A percentile compares a stretch with the other conserved stretches of the same genome.
Conservation (phyloP, 257 asterid genomes). For the Ocimum tenuiflorum region DNA sequence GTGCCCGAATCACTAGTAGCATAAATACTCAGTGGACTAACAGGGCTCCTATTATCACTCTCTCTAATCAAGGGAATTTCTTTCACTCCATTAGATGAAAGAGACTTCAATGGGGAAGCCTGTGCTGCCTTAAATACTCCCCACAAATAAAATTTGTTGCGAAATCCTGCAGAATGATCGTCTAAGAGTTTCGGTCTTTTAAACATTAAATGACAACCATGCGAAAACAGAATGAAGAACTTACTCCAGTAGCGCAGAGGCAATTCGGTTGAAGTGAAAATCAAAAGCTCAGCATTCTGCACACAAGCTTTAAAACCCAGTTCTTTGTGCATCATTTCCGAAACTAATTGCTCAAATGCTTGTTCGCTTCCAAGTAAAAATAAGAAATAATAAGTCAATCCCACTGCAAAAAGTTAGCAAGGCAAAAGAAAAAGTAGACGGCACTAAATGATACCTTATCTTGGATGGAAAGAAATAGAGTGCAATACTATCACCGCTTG, state of each 20-base stretch:
- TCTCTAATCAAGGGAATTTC: neutral
- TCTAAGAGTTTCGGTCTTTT: neutral
- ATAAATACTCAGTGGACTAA: conserved; percentile 19
- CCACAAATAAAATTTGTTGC: conserved; percentile 59
- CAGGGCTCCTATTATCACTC: conserved; percentile 18
- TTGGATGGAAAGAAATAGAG: conserved; percentile 62
- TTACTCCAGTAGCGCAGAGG: conserved; percentile 66
- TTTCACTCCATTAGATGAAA: neutral
- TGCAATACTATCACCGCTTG: conserved; percentile 52
- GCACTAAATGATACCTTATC: conserved; percentile 33
- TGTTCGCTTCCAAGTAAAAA: conserved; percentile 32
- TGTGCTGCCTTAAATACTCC: conserved; percentile 63
- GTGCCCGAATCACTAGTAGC: conserved; percentile 20
- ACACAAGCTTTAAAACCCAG: conserved; percentile 52
- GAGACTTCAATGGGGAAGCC: neutral
- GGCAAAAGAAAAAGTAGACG: neutral
- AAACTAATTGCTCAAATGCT: conserved; percentile 45
- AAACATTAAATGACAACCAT: neutral
- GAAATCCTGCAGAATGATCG: conserved; percentile 45
- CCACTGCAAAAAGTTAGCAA: neutral
- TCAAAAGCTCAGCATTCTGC: conserved; percentile 69
- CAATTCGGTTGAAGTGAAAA: conserved; percentile 61
- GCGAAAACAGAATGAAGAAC: conserved; percentile 17
- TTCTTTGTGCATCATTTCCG: conserved; percentile 40
- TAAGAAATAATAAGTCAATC: neutral